A percentile compares a stretch with the other conserved stretches of the same genome.
phyloP scores from a whole-genome alignment of 1,284 basidiomycete species.

The Cryptococcus depauperatus region DNA sequence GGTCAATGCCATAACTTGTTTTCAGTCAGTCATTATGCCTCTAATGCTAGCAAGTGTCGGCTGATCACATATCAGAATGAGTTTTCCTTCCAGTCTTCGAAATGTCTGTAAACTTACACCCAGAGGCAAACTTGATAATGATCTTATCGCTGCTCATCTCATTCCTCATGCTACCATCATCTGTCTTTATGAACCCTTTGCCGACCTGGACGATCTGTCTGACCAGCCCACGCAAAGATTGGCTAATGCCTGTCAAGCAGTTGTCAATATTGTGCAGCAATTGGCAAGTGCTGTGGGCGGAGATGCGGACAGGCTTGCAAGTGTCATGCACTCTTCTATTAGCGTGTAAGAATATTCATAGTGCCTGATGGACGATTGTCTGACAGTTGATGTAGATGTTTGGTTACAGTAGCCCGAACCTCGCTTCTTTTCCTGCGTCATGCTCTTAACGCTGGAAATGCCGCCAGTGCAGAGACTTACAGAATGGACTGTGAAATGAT shows the following conservation, averaged over 20 bases:
- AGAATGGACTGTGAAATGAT: constrained; percentile 33
- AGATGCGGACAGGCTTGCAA: constrained; percentile 17
- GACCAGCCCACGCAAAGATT: constrained; percentile 34
- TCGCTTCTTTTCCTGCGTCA: constrained; percentile 34
- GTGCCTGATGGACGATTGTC: neutral
- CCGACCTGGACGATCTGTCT: constrained; percentile 34
- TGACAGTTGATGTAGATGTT: constrained; percentile 13
- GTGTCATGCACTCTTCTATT: constrained; percentile 36
- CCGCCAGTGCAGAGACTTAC: constrained; percentile 21
- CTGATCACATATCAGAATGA: constrained; percentile 27
- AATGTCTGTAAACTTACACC: constrained; percentile 21
- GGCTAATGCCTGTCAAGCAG: constrained; percentile 29
- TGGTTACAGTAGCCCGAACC: constrained; percentile 37
- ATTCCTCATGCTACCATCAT: constrained; percentile 38
- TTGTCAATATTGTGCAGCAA: constrained; percentile 36
- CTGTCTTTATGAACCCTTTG: constrained; percentile 42
- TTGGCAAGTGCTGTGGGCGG: constrained; percentile 20
- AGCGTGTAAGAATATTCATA: constrained; percentile 22
- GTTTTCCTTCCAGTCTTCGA: constrained; percentile 27
- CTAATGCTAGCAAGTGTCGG: neutral
- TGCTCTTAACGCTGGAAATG: constrained; percentile 32
- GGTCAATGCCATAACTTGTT: constrained; percentile 37
- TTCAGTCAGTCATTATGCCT: constrained; percentile 25
- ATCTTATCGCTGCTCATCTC: constrained; percentile 38
- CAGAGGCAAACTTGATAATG: constrained; percentile 27